These are phyloP conservation scores for Coelastrella sp. DNA, from an alignment of 139 green algal species.

Conservation along the genomic window DNA sequence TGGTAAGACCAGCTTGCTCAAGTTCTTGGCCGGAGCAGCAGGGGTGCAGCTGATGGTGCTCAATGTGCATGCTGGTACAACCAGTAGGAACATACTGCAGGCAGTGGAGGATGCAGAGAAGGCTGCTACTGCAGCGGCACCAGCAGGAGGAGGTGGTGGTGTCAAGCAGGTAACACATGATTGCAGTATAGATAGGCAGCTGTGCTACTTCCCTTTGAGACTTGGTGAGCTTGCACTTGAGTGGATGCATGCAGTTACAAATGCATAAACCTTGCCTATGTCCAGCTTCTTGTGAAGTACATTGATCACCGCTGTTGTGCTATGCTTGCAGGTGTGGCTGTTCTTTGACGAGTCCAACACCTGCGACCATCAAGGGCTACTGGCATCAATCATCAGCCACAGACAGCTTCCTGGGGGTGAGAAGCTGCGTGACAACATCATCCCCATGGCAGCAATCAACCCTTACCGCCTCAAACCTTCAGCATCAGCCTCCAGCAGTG, in stretches of 20 bases:
- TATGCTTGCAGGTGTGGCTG: constrained; percentile 43
- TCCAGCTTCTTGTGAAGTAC: too few species aligned
- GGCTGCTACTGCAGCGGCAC: background rate
- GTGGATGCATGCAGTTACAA: too few species aligned
- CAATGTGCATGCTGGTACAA: constrained; percentile 53
- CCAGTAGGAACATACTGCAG: constrained; percentile 14
- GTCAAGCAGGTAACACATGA: background rate
- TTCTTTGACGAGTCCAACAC: constrained; percentile 51
- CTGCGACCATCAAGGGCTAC: constrained; percentile 32
- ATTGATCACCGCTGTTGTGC: too few species aligned
- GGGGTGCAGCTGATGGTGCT: constrained; percentile 39
- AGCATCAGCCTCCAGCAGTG: background rate
- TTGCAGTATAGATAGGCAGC: too few species aligned
- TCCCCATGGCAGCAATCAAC: constrained; percentile 52
- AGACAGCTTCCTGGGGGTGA: constrained; percentile 10
- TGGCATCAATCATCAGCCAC: constrained; percentile 34
- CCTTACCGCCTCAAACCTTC: constrained; percentile 44
- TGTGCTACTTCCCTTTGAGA: too few species aligned
- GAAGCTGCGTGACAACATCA: background rate
- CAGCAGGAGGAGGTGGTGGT: too few species aligned
- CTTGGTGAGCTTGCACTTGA: too few species aligned
- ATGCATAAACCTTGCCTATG: too few species aligned
- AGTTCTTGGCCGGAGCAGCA: constrained; percentile 34
- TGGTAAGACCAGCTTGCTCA: constrained; percentile 54
- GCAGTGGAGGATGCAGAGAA: constrained; percentile 24